Base-by-base conservation (phyloP, 345 rosid genomes). In the Psidium guajava region DNA sequence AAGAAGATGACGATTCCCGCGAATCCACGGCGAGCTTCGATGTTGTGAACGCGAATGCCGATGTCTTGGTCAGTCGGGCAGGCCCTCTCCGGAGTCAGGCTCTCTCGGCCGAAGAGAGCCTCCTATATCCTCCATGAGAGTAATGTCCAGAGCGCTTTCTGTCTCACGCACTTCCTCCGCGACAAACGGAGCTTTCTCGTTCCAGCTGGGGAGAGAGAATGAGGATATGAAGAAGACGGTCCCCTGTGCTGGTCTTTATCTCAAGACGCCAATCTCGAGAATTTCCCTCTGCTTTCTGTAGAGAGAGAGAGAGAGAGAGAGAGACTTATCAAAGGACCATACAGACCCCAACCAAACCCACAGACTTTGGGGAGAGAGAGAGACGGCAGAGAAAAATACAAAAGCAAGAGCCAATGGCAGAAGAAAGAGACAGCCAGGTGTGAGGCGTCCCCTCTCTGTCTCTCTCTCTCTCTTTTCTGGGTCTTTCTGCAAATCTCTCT, bases 261-360 rank as follows among this genome's bases (percentile, higher is more conserved):
- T 86, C 54, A 11, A 52, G 86, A 88, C 93, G 85, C 92, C 90
- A 87, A 92, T 90, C 91, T 91, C 93, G 94, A 92, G 92, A 54
- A 92, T 84, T 86, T 89, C 83, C 50, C 64, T 56, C 84, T 18
- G 57, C 57, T n/a, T 22, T 51, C 44, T 51, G 83, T 16, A 53
- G 83, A 50, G 54, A 81, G 22, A 36, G 36, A 36, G 36, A 36
- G 36, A 36, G 36, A 36, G 36, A 36, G 36, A 64, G 73, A 80
- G 82, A 86, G 81, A 85, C 82, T n/a, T 77, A 55, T 15, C 59
- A 32, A 50, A 42, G 56, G 25, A 86, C 51, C 85, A 82, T 54
- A 77, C 40, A 24, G 87, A 87, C 59, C n/a, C 84, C 82, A 54
- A 59, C 56, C 80, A 57, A 82, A 84, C 80, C 86, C 74, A 85